These are phyloP conservation scores for Coffea humblotiana DNA, from an alignment of 305 asterid species.

Conservation along the genomic window DNA sequence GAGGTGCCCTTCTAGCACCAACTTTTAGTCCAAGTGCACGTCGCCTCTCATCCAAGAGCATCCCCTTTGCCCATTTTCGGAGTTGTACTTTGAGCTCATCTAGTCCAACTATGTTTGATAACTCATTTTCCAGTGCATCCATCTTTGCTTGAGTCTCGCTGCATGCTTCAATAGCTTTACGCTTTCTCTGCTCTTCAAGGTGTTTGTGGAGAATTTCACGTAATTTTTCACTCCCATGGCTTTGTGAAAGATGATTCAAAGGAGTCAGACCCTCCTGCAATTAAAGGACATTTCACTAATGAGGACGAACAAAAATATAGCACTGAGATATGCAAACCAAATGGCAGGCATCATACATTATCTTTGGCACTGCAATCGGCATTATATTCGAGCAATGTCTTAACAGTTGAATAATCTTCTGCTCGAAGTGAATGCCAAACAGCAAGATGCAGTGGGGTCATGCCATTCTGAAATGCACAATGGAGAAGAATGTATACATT, in stretches of 20 bases:
- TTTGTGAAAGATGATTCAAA: slow-evolving; percentile 76
- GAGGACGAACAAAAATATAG: slow-evolving; percentile 8
- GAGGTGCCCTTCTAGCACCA: slow-evolving; percentile 89
- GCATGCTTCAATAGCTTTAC: slow-evolving; percentile 81
- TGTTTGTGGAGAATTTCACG: slow-evolving; percentile 60
- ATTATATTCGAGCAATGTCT: slow-evolving; percentile 70
- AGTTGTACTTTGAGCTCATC: slow-evolving; percentile 75
- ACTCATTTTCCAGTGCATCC: slow-evolving; percentile 77
- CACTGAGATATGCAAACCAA: background rate
- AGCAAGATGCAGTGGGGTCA: slow-evolving; percentile 98
- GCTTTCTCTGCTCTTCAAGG: slow-evolving; percentile 78
- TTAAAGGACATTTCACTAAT: slow-evolving; percentile 29
- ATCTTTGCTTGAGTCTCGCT: slow-evolving; percentile 52
- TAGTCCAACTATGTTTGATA: slow-evolving; percentile 71
- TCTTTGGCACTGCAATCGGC: slow-evolving; percentile 92
- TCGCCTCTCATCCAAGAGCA: slow-evolving; percentile 96
- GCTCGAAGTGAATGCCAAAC: slow-evolving; percentile 91
- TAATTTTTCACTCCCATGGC: slow-evolving; percentile 68
- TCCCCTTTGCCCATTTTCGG: slow-evolving; percentile 93
- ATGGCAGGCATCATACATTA: slow-evolving; percentile 38
- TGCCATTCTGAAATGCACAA: slow-evolving; percentile 62
- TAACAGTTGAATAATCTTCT: slow-evolving; percentile 72
- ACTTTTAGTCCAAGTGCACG: slow-evolving; percentile 87
- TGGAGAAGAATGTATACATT: slow-evolving; percentile 3
- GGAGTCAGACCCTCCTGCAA: slow-evolving; percentile 92